These are phyloP conservation scores for Colletotrichum musae DNA, from an alignment of 2,329 filamentous ascomycete species.

Conservation along the genomic window DNA sequence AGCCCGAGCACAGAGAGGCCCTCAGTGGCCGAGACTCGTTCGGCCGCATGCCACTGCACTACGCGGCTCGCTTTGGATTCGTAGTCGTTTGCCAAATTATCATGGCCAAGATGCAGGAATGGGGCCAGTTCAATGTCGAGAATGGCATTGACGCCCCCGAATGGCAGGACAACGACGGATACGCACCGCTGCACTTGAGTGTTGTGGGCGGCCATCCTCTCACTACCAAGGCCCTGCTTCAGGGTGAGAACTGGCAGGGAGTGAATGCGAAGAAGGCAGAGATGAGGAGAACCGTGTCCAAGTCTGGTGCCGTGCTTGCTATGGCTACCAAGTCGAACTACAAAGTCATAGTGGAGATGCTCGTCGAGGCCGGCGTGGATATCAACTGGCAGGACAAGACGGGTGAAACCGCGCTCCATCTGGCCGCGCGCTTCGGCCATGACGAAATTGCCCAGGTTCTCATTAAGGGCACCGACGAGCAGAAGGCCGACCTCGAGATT, in stretches of 20 bases:
- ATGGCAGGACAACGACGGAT: conserved; percentile 95
- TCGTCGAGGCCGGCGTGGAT: conserved; percentile 91
- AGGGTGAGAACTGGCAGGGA: conserved; percentile 84
- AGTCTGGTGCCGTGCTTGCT: conserved; percentile 89
- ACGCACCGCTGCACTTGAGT: conserved; percentile 90
- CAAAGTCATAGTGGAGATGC: conserved; percentile 84
- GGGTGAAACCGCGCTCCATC: conserved; percentile 91
- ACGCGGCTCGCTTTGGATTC: conserved; percentile 95
- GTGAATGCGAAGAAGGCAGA: conserved; percentile 72
- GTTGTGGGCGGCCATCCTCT: conserved; percentile 92
- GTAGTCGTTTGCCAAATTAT: conserved; percentile 90
- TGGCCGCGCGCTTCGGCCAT: conserved; percentile 91
- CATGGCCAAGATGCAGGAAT: conserved; percentile 89
- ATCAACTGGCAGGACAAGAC: conserved; percentile 93
- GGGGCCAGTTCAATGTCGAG: conserved; percentile 87
- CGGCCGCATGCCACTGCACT: conserved; percentile 89
- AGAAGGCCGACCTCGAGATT: conserved; percentile 83
- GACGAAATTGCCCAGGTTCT: conserved; percentile 84
- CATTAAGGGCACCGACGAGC: conserved; percentile 76
- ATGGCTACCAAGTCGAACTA: conserved; percentile 92
- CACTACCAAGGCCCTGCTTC: conserved; percentile 85
- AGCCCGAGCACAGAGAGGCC: conserved; percentile 75
- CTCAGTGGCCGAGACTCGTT: conserved; percentile 81
- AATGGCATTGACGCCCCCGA: conserved; percentile 87
- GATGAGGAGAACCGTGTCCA: conserved; percentile 79